Conservation (phyloP, 2,329 filamentous ascomycete species). For the Didymella pomorum region DNA sequence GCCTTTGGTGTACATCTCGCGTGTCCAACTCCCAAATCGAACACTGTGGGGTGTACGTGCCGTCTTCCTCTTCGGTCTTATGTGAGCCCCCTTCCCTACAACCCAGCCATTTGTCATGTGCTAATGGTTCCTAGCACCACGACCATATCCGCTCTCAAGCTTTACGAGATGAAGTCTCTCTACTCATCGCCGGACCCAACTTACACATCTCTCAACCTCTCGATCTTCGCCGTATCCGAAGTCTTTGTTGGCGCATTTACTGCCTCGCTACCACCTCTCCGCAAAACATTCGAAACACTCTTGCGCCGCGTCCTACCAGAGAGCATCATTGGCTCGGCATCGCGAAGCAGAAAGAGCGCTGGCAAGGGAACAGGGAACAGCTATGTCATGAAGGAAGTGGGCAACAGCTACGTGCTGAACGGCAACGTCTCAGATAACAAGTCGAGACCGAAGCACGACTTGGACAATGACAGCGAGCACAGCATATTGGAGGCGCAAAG, state of each 20-base stretch:
- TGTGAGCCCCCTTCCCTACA: conserved; percentile 23
- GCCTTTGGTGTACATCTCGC: conserved; percentile 34
- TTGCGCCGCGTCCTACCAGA: conserved; percentile 31
- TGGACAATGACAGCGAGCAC: conserved; percentile 18
- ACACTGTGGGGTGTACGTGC: conserved; percentile 40
- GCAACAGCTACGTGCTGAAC: conserved; percentile 19
- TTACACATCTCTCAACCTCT: conserved; percentile 35
- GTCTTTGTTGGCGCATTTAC: conserved; percentile 40
- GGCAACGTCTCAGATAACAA: neutral
- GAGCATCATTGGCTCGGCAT: conserved; percentile 26
- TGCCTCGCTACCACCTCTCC: conserved; percentile 37
- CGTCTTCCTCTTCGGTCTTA: conserved; percentile 38
- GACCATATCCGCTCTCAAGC: conserved; percentile 37
- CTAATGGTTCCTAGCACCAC: conserved; percentile 30
- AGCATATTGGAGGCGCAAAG: conserved; percentile 7
- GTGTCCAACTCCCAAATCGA: conserved; percentile 35
- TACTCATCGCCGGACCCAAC: conserved; percentile 33
- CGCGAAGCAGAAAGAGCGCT: conserved; percentile 4
- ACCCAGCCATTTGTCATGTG: too few species aligned
- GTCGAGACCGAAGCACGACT: conserved; percentile 12
- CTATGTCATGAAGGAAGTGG: conserved; percentile 27
- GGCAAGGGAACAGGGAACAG: conserved; percentile 26
- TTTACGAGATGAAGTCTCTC: conserved; percentile 37
- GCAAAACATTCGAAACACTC: conserved; percentile 36
- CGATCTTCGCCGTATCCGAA: conserved; percentile 35